These are phyloP conservation scores for Paecilomyces sp. DNA, from an alignment of 2,329 filamentous ascomycete species.

Conservation along the genomic window DNA sequence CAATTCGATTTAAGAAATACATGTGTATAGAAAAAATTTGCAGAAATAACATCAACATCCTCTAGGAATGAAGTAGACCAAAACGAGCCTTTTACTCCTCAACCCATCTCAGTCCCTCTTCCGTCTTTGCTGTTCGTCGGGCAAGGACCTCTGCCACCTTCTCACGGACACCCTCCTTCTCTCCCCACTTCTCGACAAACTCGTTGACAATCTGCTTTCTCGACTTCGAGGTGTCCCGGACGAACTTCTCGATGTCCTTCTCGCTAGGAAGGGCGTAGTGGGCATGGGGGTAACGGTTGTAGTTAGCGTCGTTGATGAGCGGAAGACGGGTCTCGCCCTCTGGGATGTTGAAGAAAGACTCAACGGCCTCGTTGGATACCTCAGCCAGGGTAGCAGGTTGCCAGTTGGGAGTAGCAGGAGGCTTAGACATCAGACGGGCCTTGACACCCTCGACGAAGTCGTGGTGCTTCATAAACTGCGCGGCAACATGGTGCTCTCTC, in stretches of 20 bases:
- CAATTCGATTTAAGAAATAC: neutral
- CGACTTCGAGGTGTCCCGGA: conserved; percentile 38
- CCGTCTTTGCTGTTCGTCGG: conserved; percentile 51
- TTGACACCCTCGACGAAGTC: conserved; percentile 93
- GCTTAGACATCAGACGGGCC: conserved; percentile 67
- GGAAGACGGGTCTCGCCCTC: conserved; percentile 43
- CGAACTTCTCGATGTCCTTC: conserved; percentile 39
- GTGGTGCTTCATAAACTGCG: conserved; percentile 79
- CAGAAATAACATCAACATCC: neutral
- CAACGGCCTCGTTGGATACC: conserved; percentile 52
- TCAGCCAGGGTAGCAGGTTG: conserved; percentile 65
- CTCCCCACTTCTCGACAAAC: conserved; percentile 52
- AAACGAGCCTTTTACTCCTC: neutral
- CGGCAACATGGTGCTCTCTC: conserved; percentile 76
- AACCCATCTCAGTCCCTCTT: conserved; percentile 31
- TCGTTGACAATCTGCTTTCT: conserved; percentile 55
- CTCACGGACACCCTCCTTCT: conserved; percentile 62
- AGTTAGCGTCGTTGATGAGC: conserved; percentile 58
- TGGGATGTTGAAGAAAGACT: conserved; percentile 61
- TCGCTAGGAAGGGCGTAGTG: conserved; percentile 68
- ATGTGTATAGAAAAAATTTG: neutral
- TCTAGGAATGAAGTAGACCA: neutral
- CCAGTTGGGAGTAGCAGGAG: conserved; percentile 63
- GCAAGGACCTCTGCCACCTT: conserved; percentile 62
- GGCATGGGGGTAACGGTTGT: conserved; percentile 64